Percentiles rank a stretch among this genome's conserved stretches.
Evolutionary conservation across 2,329 filamentous ascomycete species (phyloP).

Genomic region (Ophiostoma piceae): DNA sequence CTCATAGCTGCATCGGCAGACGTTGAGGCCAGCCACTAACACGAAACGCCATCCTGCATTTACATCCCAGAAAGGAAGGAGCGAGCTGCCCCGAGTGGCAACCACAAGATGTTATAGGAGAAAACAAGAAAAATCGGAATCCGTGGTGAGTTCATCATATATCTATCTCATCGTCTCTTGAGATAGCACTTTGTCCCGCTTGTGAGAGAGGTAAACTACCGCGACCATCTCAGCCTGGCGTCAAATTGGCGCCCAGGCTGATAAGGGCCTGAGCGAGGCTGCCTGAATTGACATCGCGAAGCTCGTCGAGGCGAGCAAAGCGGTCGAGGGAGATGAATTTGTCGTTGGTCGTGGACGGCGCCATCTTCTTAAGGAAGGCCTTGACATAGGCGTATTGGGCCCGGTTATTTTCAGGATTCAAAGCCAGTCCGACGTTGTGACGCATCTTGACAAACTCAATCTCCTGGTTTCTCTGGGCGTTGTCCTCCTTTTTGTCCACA

Average conservation of each 20-base stretch:
- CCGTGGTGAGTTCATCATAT: not conserved
- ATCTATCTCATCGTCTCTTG: not conserved
- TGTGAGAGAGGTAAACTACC: no score
- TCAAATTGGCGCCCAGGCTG: not conserved
- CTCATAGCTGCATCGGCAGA: not conserved
- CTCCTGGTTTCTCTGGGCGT: not conserved
- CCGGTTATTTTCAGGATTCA: not conserved
- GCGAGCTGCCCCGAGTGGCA: not conserved
- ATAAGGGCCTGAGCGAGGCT: not conserved
- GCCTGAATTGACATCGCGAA: not conserved
- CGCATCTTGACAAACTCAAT: not conserved
- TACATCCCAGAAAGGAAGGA: not conserved
- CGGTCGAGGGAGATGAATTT: not conserved
- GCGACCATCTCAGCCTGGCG: not conserved
- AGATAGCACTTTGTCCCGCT: no score
- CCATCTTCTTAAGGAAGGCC: not conserved
- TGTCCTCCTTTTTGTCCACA: not conserved
- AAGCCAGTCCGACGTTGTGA: not conserved
- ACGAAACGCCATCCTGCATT: not conserved
- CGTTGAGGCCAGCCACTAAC: not conserved
- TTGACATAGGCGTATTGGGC: not conserved
- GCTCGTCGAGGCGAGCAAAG: not conserved
- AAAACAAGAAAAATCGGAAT: not conserved
- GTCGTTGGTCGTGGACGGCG: not conserved
- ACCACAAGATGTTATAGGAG: not conserved